These are phyloP conservation scores for Aspergillus niger DNA, from an alignment of 2,329 filamentous ascomycete genomes.

Conservation along the genomic window DNA sequence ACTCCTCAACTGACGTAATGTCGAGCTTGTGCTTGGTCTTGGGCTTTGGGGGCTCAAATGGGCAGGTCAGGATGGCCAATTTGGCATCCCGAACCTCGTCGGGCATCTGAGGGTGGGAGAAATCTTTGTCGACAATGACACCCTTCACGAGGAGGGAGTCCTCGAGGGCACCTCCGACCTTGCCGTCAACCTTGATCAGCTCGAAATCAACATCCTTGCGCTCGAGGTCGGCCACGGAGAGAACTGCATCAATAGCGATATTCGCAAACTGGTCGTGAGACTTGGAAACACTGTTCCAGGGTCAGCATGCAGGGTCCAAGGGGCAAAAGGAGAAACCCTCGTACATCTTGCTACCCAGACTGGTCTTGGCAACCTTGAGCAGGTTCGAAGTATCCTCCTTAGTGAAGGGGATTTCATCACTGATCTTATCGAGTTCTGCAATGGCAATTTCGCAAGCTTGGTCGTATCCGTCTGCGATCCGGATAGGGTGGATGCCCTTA, in stretches of 20 bases:
- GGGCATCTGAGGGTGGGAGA: slow-evolving; percentile 99
- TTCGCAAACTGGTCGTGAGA: slow-evolving; percentile 97
- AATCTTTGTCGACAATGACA: slow-evolving; percentile 99
- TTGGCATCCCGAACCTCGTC: slow-evolving; percentile 93
- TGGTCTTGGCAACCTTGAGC: slow-evolving; percentile 91
- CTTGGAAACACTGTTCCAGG: slow-evolving; percentile 71
- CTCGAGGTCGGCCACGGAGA: slow-evolving; percentile 93
- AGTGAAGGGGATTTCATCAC: slow-evolving; percentile 85
- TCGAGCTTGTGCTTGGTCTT: slow-evolving; percentile 99
- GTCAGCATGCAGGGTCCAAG: slow-evolving; percentile 18
- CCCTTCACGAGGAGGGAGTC: slow-evolving; percentile 95
- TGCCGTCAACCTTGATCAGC: slow-evolving; percentile 98
- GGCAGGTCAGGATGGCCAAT: slow-evolving; percentile 94
- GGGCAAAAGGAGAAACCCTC: background rate
- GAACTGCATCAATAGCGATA: slow-evolving; percentile 94
- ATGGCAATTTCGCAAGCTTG: slow-evolving; percentile 96
- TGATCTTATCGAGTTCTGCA: slow-evolving; percentile 87
- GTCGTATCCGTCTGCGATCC: slow-evolving; percentile 98
- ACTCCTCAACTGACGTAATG: slow-evolving; percentile 95
- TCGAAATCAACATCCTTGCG: slow-evolving; percentile 98
- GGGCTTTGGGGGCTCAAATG: slow-evolving; percentile 97
- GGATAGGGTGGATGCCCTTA: slow-evolving; percentile 98
- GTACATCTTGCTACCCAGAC: slow-evolving; percentile 91
- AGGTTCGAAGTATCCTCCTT: slow-evolving; percentile 80
- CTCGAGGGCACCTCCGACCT: slow-evolving; percentile 91